These are phyloP conservation scores for Termitomyces sp. DNA, from an alignment of 768 basidiomycete genomes.

Conservation along the genomic window DNA sequence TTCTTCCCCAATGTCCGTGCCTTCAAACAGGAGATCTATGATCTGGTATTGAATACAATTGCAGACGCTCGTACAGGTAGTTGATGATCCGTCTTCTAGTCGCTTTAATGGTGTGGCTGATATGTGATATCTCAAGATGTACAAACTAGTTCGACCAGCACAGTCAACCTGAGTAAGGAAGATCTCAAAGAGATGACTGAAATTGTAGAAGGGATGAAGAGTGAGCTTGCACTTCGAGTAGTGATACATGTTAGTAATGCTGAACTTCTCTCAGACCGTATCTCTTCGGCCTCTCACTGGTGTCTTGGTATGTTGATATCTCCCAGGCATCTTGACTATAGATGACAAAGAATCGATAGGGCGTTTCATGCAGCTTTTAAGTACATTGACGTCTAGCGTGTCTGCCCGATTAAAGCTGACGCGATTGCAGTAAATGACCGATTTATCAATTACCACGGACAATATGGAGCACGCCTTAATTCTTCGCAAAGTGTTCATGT, in stretches of 20 bases:
- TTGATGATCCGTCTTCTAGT: neutral
- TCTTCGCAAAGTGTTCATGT: slow-evolving; percentile 30
- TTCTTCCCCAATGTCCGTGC: slow-evolving; percentile 12
- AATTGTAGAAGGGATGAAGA: slow-evolving; percentile 8
- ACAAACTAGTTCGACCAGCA: neutral
- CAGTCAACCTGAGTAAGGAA: slow-evolving; percentile 5
- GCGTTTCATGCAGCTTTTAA: neutral
- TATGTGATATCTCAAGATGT: neutral
- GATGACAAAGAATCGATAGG: neutral
- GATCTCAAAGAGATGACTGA: slow-evolving; percentile 12
- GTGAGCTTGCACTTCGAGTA: neutral
- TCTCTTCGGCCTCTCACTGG: slow-evolving; percentile 6
- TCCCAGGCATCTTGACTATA: neutral
- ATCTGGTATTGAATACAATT: slow-evolving; percentile 7
- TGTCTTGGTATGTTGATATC: slow-evolving; percentile 6
- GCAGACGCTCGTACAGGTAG: slow-evolving; percentile 12
- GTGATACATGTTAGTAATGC: neutral
- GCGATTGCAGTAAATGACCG: slow-evolving; percentile 14
- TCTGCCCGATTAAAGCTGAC: neutral
- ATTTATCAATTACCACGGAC: slow-evolving; percentile 43
- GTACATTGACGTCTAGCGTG: neutral
- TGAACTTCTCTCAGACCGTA: neutral
- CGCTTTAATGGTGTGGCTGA: no score
- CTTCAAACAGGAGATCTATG: no score
- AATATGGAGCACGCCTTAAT: slow-evolving; percentile 40